Evolutionary conservation across 1,284 basidiomycete genomes (phyloP), one percentile per base, ranked within the genome.

Genomic region (Mycena sp.): DNA sequence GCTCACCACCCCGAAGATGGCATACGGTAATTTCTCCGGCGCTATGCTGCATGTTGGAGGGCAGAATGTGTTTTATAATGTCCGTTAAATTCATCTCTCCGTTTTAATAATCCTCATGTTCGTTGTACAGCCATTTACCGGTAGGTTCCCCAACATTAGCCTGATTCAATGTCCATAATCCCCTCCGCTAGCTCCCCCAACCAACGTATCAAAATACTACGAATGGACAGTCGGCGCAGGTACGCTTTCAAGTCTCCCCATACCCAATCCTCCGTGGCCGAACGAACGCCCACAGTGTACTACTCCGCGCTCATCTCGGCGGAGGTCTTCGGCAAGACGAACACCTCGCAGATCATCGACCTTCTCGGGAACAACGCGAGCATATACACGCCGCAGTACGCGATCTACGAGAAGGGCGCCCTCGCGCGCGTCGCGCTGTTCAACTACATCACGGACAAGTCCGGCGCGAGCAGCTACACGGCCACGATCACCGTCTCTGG

Each of bases 291-390:
- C 19, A 4, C 40, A 63, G 61, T 63, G 10, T 73, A 41, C 81
- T 82, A 63, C 40, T 58, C 62, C n/a, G 56, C 62, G 2, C 62
- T 63, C 40, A 51, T 60, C 37, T 49, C 58, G 2, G 17, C 65
- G n/a, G 92, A 94, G 73, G 81, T 84, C 1, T 77, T 94, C 21
- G 91, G 91, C 5, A 73, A 81, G 16, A 83, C 85, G 44, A 88
- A 88, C 68, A 74, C 68, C 4, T 83, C 84, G 0, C 88, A 85
- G 65, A 80, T 93, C 55, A 73, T 90, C 55, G 91, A 93, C 71
- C 78, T 90, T 30, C 72, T 77, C 25, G 76, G 80, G 52, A 88
- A 89, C 69, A 71, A 72, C 49, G 77, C 73, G 43, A 83, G 78
- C 67, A 74, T 78, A 10, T 85, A 77, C 67, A 90, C 88, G 6